A percentile compares a stretch with the other conserved stretches of the same genome.
These are phyloP conservation scores for Mycena epipterygia DNA, from an alignment of 768 basidiomycete species.

Conservation along the genomic window DNA sequence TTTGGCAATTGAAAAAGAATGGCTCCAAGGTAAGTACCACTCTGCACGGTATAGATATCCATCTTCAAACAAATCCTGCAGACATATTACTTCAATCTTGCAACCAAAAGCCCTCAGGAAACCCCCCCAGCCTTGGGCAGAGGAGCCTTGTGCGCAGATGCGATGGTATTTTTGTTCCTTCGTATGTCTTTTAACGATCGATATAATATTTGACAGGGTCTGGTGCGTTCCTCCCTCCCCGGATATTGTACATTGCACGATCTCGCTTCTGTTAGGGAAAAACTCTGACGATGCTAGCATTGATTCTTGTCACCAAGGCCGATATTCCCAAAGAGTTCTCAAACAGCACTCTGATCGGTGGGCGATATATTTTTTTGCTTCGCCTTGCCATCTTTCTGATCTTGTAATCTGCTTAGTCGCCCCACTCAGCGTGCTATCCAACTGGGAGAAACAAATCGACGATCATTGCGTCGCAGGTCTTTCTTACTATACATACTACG, in stretches of 20 bases:
- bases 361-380: conserved; percentile 31
- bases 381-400: conserved; percentile 3
- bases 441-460: conserved; percentile 88
- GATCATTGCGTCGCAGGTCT: conserved; percentile 78
- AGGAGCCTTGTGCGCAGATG: conserved; percentile 92
- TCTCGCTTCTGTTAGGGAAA: conserved; percentile 70
- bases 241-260: neutral
- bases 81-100: conserved; percentile 83
- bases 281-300: conserved; percentile 89
- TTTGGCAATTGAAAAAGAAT: conserved; percentile 82
- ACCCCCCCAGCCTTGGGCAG: conserved; percentile 75
- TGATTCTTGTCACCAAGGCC: conserved; percentile 82
- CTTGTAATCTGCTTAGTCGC: conserved; percentile 62
- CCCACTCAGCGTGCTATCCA: conserved; percentile 87
- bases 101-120: conserved; percentile 84
- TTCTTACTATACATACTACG: conserved; percentile 78
- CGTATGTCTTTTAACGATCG: neutral
- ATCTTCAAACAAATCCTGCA: conserved; percentile 38
- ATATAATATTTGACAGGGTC: conserved; percentile 49
- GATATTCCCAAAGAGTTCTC: conserved; percentile 70
- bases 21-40: conserved; percentile 62
- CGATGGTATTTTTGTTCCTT: conserved; percentile 71
- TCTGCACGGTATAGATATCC: neutral
- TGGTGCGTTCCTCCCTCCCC: conserved; percentile 49
- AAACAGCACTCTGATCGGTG: conserved; percentile 86